Conservation (phyloP, 192 early-diverging fungal species). For the Chytriomyces sp. region DNA sequence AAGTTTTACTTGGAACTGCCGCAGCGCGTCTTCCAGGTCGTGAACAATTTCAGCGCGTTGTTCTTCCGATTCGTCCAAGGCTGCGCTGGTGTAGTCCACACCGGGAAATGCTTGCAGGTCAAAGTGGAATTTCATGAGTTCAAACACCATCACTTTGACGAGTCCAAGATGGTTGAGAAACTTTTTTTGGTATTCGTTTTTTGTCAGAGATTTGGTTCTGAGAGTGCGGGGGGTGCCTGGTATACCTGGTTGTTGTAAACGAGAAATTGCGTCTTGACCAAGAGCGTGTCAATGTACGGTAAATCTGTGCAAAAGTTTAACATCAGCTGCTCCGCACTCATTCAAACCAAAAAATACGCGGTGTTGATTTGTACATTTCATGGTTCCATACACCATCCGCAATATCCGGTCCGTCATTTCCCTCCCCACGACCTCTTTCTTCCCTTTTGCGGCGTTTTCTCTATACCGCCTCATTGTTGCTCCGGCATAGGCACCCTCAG, state of each 20-base stretch:
- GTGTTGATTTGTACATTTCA: conserved; percentile 52
- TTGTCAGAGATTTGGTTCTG: no score
- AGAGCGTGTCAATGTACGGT: conserved; percentile 59
- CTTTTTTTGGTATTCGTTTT: conserved; percentile 18
- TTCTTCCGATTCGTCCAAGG: conserved; percentile 21
- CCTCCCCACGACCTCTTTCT: not conserved
- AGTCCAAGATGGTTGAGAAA: conserved; percentile 58
- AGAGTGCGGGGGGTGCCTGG: not conserved
- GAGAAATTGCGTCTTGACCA: conserved; percentile 63
- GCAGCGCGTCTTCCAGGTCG: conserved; percentile 47
- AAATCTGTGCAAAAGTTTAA: conserved; percentile 43
- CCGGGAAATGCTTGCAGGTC: conserved; percentile 51
- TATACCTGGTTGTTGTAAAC: conserved; percentile 62
- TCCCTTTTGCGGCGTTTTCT: conserved; percentile 2
- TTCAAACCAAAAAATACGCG: not conserved
- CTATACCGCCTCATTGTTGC: conserved; percentile 35
- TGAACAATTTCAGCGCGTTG: conserved; percentile 40
- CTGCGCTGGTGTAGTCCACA: conserved; percentile 37
- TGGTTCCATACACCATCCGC: conserved; percentile 60
- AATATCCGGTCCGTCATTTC: conserved; percentile 58
- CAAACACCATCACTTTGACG: conserved; percentile 58
- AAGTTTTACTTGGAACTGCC: conserved; percentile 47
- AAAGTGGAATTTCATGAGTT: conserved; percentile 64
- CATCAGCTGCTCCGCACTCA: not conserved
- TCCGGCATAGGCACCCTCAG: conserved; percentile 52